Evolutionary conservation across 1,284 basidiomycete species (phyloP).

Genomic region (Marasmius sp.): DNA sequence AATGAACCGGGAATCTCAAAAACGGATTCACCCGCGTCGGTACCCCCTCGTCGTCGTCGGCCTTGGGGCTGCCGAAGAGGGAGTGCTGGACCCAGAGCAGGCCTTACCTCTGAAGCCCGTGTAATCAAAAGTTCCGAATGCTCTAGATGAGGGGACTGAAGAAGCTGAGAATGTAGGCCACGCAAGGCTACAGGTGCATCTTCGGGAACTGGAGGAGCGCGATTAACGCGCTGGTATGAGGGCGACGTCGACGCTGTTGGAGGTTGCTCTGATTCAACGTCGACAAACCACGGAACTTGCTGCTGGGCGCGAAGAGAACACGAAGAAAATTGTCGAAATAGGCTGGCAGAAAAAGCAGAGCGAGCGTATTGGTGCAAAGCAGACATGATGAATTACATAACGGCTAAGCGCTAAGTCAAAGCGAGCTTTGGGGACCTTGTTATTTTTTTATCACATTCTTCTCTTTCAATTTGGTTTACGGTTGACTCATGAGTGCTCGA

Average conservation of each 20-base stretch:
- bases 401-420: constrained; percentile 7
- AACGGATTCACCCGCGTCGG: constrained; percentile 61
- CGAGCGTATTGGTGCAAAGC: neutral
- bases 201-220: constrained; percentile 42
- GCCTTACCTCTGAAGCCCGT: constrained; percentile 36
- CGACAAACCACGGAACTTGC: constrained; percentile 54
- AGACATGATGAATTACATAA: constrained; percentile 5
- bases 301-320: neutral
- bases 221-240: constrained; percentile 26
- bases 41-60: constrained; percentile 60
- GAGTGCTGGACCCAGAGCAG: constrained; percentile 52
- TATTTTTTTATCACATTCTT: neutral
- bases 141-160: constrained; percentile 63
- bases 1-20: constrained; percentile 52
- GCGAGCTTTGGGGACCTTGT: neutral
- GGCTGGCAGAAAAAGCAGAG: neutral
- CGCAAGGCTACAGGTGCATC: constrained; percentile 46
- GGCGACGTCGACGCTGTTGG: constrained; percentile 1
- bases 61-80: constrained; percentile 57
- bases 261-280: constrained; percentile 28
- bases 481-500: constrained; percentile 52
- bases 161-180: constrained; percentile 52
- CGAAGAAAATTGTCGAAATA: neutral
- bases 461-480: neutral
- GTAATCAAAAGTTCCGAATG: constrained; percentile 51